Evolutionary conservation across 768 basidiomycete genomes (phyloP).

Genomic region (Phanerodontia chrysosporium): DNA sequence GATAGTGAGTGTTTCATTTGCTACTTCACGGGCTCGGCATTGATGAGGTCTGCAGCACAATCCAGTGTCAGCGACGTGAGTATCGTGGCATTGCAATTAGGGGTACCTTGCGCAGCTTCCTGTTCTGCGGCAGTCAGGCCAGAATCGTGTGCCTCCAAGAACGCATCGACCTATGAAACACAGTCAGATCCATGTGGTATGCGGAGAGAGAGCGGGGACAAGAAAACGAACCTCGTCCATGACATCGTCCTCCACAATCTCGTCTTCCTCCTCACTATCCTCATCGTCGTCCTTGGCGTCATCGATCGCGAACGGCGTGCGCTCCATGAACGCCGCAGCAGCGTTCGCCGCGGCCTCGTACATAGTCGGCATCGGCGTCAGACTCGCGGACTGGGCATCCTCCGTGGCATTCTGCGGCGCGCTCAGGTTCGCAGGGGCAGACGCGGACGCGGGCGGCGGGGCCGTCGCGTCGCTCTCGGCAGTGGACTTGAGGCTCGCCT

Average conservation of each 20-base stretch:
- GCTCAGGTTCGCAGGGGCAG: conserved; percentile 47
- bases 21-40: conserved; percentile 57
- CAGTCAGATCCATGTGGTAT: not conserved
- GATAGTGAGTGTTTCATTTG: conserved; percentile 1
- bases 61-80: not conserved
- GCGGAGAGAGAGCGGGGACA: not conserved
- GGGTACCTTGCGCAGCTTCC: conserved; percentile 68
- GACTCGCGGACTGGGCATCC: conserved; percentile 20
- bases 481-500: conserved; percentile 40
- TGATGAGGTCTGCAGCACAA: conserved; percentile 49
- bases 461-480: conserved; percentile 25
- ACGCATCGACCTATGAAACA: conserved; percentile 71
- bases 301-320: conserved; percentile 96
- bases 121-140: conserved; percentile 79
- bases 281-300: conserved; percentile 82
- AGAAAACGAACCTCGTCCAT: conserved; percentile 73
- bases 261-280: conserved; percentile 45
- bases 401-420: conserved; percentile 34
- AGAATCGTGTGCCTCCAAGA: conserved; percentile 90
- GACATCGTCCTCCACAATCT: conserved; percentile 65
- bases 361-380: conserved; percentile 56
- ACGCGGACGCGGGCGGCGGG: conserved; percentile 15
- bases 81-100: not conserved
- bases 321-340: conserved; percentile 69
- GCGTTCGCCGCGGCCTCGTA: conserved; percentile 75